Evolutionary conservation across 192 early-diverging fungal genomes (phyloP), one percentile per base, ranked within the genome.

Genomic region (Globomyces pollinis-pini): DNA sequence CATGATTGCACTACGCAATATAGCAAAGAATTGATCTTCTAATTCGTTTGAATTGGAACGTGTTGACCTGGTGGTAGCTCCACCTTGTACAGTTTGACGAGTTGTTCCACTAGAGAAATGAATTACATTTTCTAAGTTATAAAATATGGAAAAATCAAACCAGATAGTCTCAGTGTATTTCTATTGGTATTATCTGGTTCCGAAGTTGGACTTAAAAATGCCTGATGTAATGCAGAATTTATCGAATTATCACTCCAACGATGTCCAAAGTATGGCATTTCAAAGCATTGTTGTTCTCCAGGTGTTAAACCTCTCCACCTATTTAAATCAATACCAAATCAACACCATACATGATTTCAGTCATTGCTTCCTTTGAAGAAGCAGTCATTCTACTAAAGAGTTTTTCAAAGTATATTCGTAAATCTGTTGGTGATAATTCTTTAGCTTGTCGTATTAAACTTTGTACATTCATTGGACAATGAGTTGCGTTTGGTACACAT

Each of bases 171-270:
- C 3, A 9, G n/a, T n/a, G n/a, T n/a, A n/a, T n/a, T n/a, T n/a
- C n/a, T n/a, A n/a, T 23, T 35, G 4, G 50, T 11, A 42, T 11
- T 20, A 13, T 16, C 50, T 12, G 50, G 15, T 16, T 51, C 15
- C 34, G n/a, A 51, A 13, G 50, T 11, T 16, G 31, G 50, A 4
- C 38, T 39, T n/a, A 51, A 12, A 21, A 51, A 51, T 8, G 50
- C 50, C 3, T 51, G 12, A 31, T 51, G 15, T n/a, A 51, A 35
- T 33, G 50, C 50, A 13, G 24, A 23, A n/a, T 13, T 33, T 20
- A 51, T 51, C 4, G 50, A 51, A 23, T 51, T 51, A n/a, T 51
- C 50, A 23, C 50, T 51, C 50, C 50, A 51, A 3, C 50, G 12
- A n/a, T 11, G 21, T 3, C 50, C 50, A 20, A 51, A 51, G 24